Percentiles rank a stretch among this genome's conserved stretches.
Conservation (phyloP, 176 grass and related monocot species). For the Canna indica region DNA sequence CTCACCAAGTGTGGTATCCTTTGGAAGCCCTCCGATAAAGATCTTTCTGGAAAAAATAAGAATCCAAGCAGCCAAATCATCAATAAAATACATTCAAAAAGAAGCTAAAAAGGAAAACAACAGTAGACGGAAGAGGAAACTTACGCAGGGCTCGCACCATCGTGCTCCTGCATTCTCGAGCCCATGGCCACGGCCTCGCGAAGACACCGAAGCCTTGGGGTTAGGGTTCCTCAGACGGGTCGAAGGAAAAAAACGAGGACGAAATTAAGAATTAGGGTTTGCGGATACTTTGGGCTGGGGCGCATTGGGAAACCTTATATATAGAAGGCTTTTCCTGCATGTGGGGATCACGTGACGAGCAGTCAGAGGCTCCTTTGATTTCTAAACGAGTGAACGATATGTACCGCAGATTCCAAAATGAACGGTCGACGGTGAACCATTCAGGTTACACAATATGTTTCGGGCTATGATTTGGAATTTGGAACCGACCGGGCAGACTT, state of each 20-base stretch:
- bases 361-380: neutral
- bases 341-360: neutral
- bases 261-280: neutral
- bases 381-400: neutral
- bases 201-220: neutral
- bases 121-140: neutral
- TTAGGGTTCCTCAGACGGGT: slow-evolving; percentile 13
- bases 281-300: neutral
- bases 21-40: slow-evolving; percentile 76
- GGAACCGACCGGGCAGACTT: too few relatives aligned
- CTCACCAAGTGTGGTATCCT: slow-evolving; percentile 61
- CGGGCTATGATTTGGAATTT: too few relatives aligned
- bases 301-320: neutral
- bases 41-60: slow-evolving; percentile 49
- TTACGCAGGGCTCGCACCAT: slow-evolving; percentile 73
- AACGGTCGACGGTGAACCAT: neutral
- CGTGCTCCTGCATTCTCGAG: slow-evolving; percentile 51
- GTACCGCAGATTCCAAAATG: neutral
- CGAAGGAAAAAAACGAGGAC: neutral
- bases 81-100: neutral
- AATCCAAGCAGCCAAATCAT: neutral
- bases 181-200: slow-evolving; percentile 23
- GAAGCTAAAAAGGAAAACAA: neutral
- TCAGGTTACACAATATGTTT: too few relatives aligned
- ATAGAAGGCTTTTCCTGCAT: neutral